Evolutionary conservation across 2,329 filamentous ascomycete species (phyloP), one percentile per base, ranked within the genome.

Genomic region (Penicillium sp.): DNA sequence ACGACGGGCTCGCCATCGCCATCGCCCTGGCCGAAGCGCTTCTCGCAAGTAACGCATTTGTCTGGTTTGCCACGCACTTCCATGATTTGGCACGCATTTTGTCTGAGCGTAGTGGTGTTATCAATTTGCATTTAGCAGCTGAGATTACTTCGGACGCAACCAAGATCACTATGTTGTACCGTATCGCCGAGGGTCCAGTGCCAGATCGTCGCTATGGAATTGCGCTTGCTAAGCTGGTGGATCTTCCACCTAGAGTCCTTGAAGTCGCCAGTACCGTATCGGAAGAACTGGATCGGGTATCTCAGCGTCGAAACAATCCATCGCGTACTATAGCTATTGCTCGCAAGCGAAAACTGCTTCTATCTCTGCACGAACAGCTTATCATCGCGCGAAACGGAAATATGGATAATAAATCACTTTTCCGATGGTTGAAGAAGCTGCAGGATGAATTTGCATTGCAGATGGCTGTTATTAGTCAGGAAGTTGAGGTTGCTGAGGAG

Each of bases 51-150:
- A 83, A 86, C 58, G 88, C 92, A 0, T 81, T 91, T 0, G 86
- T 97, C 0, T 97, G 92, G 88, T 99, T 99, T 74, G 92, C 89
- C 1, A 98, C 95, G 0, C 96, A 99, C 70, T 99, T 97, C 70
- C 81, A 85, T 35, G 91, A 97, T 60, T 80, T 99, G 2, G 88
- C 92, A 0, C 83, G 83, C 3, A 90, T 93, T 35, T 81, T 97
- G 59, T 81, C 84, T 1, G 87, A 92, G 62, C 85, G 90, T 11
- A 85, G 84, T 16, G 92, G 92, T 0, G 92, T 97, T 0, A 80
- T 93, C 25, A 96, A 91, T 63, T 78, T 96, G 2, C 92, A 97
- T 69, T 83, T 98, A 2, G 83, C 86, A 0, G 90, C 93, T 0
- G 83, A 92, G 43, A 85, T 87, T 46, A 79, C 79, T 0, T 73